A percentile compares a stretch with the other conserved stretches of the same genome.
These are phyloP conservation scores for Exserohilum rostratum DNA, from an alignment of 2,329 filamentous ascomycete species.

Conservation along the genomic window DNA sequence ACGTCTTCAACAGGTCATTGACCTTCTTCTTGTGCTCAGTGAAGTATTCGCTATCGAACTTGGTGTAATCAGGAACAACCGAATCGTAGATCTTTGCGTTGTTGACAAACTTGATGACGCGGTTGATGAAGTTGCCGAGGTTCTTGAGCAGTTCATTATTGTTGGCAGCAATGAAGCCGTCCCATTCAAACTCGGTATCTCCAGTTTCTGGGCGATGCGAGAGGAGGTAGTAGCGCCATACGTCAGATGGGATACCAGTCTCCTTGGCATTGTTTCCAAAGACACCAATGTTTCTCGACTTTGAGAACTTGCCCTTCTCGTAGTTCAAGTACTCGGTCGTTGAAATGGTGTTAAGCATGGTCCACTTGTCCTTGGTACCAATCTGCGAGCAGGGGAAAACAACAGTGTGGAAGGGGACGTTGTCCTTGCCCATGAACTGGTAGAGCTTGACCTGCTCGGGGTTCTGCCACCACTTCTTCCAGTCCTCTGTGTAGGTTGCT, in stretches of 20 bases:
- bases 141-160: constrained; percentile 87
- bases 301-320: constrained; percentile 76
- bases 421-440: constrained; percentile 93
- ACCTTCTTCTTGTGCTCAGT: constrained; percentile 63
- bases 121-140: constrained; percentile 65
- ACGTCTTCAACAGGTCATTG: constrained; percentile 69
- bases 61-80: constrained; percentile 69
- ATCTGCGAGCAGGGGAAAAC: constrained; percentile 90
- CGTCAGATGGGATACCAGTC: constrained; percentile 80
- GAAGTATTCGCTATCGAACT: constrained; percentile 55
- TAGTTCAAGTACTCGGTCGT: constrained; percentile 73
- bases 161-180: constrained; percentile 79
- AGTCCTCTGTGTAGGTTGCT: constrained; percentile 83
- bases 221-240: constrained; percentile 93
- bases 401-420: constrained; percentile 85
- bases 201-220: constrained; percentile 83
- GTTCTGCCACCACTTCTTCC: constrained; percentile 95
- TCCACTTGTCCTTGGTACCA: constrained; percentile 85
- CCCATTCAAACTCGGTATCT: constrained; percentile 91
- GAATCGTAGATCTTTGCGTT: constrained; percentile 74
- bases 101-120: constrained; percentile 71
- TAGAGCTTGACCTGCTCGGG: constrained; percentile 86
- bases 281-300: constrained; percentile 86
- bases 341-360: constrained; percentile 83
- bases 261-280: constrained; percentile 90